These are phyloP conservation scores for Metarhizium guizhouense DNA, from an alignment of 2,329 filamentous ascomycete genomes.

Conservation along the genomic window DNA sequence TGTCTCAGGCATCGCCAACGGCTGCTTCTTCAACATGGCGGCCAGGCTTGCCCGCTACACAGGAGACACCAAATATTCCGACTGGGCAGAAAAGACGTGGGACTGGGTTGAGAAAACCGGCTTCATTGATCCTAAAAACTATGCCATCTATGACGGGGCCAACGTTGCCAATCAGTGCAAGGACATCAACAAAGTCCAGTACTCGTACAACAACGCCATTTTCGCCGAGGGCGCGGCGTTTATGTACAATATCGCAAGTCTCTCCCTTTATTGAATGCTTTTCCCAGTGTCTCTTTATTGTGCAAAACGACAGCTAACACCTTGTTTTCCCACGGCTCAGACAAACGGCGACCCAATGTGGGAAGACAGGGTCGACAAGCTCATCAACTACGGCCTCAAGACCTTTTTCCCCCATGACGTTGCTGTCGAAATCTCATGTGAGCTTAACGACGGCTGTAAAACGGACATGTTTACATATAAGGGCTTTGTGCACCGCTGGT, in stretches of 20 bases:
- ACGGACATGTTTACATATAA: conserved; percentile 57
- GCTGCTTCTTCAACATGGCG: neutral
- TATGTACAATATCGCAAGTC: conserved; percentile 54
- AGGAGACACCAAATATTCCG: neutral
- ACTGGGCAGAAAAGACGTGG: conserved; percentile 46
- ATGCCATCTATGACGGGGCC: conserved; percentile 56
- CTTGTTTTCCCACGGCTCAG: conserved; percentile 15
- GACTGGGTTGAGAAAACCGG: conserved; percentile 48
- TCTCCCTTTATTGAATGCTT: neutral
- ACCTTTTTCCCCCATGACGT: conserved; percentile 48
- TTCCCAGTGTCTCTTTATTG: too few relatives aligned
- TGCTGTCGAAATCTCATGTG: conserved; percentile 60
- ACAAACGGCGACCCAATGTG: conserved; percentile 46
- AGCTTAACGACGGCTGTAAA: conserved; percentile 39
- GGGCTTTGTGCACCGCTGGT: conserved; percentile 47
- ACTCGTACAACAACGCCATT: conserved; percentile 57
- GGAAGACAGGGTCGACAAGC: conserved; percentile 43
- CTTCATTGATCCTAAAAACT: conserved; percentile 50
- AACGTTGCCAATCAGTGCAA: conserved; percentile 50
- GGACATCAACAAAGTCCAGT: conserved; percentile 51
- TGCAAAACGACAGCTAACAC: neutral
- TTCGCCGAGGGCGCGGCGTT: conserved; percentile 54
- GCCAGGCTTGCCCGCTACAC: neutral
- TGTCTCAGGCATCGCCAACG: conserved; percentile 19
- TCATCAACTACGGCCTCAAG: conserved; percentile 40